Conservation (phyloP, 164 flowering plant genomes). For the Nelumbo lutea region DNA sequence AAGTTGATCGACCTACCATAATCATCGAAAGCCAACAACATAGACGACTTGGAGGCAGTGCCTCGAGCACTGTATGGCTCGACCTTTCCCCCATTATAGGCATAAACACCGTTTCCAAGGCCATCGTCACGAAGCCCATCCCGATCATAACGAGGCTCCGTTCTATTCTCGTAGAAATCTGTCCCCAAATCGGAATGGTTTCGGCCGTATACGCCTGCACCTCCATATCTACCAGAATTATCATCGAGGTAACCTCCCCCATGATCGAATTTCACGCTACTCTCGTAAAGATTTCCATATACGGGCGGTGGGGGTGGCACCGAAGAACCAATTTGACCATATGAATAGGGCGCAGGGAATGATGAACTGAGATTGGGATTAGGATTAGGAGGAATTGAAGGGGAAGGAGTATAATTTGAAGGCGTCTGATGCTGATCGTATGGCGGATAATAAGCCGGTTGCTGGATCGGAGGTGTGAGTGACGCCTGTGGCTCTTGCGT, state of each 20-base stretch:
- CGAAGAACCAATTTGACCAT: conserved; percentile 18
- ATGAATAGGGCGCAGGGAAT: conserved; percentile 22
- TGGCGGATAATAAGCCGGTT: conserved; percentile 35
- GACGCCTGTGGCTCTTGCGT: conserved; percentile 28
- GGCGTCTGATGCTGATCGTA: conserved; percentile 51
- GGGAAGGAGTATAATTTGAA: conserved; percentile 23
- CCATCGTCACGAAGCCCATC: conserved; percentile 29
- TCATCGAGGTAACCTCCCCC: conserved; percentile 35
- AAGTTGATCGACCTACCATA: conserved; percentile 64
- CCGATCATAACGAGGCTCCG: conserved; percentile 18
- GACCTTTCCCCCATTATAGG: conserved; percentile 63
- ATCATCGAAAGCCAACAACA: conserved; percentile 72
- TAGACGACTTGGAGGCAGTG: conserved; percentile 61
- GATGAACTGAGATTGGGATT: conserved; percentile 23
- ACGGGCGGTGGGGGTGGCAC: conserved; percentile 19
- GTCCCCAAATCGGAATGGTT: conserved; percentile 18
- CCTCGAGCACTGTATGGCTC: conserved; percentile 94
- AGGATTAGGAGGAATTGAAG: conserved; percentile 20
- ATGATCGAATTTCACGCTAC: conserved; percentile 30
- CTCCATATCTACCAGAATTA: conserved; percentile 29
- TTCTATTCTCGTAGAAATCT: conserved; percentile 17
- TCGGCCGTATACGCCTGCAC: conserved; percentile 23
- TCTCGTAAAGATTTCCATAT: conserved; percentile 39
- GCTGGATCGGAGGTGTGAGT: conserved; percentile 26
- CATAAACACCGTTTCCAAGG: conserved; percentile 60